Evolutionary conservation across 192 early-diverging fungal genomes (phyloP), one percentile per base, ranked within the genome.

Genomic region (Coemansia brasiliensis): DNA sequence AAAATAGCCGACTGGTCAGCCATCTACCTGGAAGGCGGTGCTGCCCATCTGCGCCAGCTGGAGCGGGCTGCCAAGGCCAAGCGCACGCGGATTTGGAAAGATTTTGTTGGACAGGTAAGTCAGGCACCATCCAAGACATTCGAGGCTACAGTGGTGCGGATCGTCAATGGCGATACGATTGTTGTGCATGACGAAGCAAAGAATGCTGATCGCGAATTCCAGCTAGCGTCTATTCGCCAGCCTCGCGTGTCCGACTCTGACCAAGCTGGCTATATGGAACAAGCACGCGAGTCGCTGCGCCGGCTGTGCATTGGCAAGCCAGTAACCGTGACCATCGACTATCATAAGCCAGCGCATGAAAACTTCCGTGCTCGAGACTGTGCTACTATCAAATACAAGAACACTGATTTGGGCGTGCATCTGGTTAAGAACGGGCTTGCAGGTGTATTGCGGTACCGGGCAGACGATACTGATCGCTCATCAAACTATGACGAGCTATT

Each of bases 271-370:
- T 96, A 93, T 69, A 83, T 90, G 32, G 86, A 87, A 65, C 90
- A 96, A 53, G 94, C 94, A 15, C 87, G 86, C 62, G 96, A 99
- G 67, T 85, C 86, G 53, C 81, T 99, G 40, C 87, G 96, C 27
- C 88, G 89, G 57, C 82, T 87, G 43, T 77, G 92, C 55, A 94
- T 99, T 60, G 96, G 94, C 24, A 91, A 91, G 67, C 81, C 82
- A 26, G 96, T 92, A n/a, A 77, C 69, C 4, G 66, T 69, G 52
- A 61, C 74, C 79, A 39, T 84, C 69, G 96, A 96, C 64, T 99
- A 92, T 67, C 68, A 88, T 60, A 93, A 95, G 60, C 92, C 93
- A n/a, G 88, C 95, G 3, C 81, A 86, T 37, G 94, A 90, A 42
- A 82, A 82, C 20, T 95, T 86, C 76, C 92, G 93, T 55, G 84